Base-by-base conservation (phyloP, 345 rosid genomes). In the Garcia nutans region DNA sequence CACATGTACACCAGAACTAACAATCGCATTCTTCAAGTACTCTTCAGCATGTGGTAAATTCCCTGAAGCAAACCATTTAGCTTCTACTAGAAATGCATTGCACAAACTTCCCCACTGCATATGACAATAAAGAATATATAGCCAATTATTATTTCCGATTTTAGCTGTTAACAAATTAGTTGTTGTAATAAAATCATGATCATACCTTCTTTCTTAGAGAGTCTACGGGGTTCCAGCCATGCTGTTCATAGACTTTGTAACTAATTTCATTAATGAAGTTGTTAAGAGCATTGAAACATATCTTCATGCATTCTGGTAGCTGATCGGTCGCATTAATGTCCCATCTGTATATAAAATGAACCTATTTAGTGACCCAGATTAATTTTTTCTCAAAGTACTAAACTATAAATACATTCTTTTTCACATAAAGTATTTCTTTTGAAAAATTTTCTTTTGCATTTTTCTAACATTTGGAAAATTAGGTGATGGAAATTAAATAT, bases 81-180 rank as follows among this genome's bases (percentile, higher is more conserved):
- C 92, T 80, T 92, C 94, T 0, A 83, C 85, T 62, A 88, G 72
- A 74, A 88, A 90, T 61, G 94, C 91, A 8, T 76, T 72, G 79
- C 86, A 82, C 79, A 92, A 81, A 26, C 60, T 78, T 58, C 31
- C 72, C 92, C 93, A 92, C 97, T 87, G 87, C 65, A 10, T 4
- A 33, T 15, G 37, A 33, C 37, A 33, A 33, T 33, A 33, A 33
- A 33, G 37, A 33, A n/a, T n/a, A n/a, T n/a, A 33, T 33, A 1
- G 37, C 4, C 37, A 33, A 33, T 33, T 33, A 33, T 33, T 33
- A 3, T 33, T 33, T 33, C 4, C 37, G 37, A 33, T 33, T 33
- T 0, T 33, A 5, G 37, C 37, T 33, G 37, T 33, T 33, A 33
- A 33, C 37, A 33, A 33, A 33, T 33, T 33, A 33, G 37, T 13